Evolutionary conservation across 2,329 filamentous ascomycete genomes (phyloP).

Genomic region (Pleomassaria siparia): DNA sequence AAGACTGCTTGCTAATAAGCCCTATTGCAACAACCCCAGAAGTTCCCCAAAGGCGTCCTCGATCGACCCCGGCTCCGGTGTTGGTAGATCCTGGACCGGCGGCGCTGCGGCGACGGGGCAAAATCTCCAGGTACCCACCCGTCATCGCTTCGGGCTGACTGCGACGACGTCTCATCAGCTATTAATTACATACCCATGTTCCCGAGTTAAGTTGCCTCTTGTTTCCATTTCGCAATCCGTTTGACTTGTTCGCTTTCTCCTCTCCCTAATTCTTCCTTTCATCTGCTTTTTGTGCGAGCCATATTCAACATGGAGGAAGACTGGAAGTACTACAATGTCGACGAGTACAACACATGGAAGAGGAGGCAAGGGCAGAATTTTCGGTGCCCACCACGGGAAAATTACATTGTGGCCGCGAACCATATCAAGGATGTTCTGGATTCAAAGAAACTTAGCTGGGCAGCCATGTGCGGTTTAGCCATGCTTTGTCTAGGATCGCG

Average conservation of each 20-base stretch:
- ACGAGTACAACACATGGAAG: conserved; percentile 27
- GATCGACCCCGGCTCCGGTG: not conserved
- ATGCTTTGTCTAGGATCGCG: conserved; percentile 36
- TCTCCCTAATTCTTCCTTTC: not conserved
- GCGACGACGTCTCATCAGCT: not conserved
- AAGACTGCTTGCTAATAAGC: not conserved
- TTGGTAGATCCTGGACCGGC: not conserved
- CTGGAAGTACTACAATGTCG: conserved; percentile 25
- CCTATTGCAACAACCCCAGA: not conserved
- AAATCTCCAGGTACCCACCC: not conserved
- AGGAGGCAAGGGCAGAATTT: conserved; percentile 17
- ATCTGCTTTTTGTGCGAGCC: not conserved
- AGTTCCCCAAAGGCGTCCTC: not conserved
- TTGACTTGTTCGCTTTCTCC: not conserved
- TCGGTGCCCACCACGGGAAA: conserved; percentile 24
- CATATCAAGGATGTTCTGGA: conserved; percentile 32
- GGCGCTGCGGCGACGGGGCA: not conserved
- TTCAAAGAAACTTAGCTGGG: conserved; percentile 35
- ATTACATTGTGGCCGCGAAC: conserved; percentile 31
- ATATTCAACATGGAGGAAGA: conserved; percentile 19
- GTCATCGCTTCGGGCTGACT: not conserved
- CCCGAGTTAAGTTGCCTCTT: too few species aligned
- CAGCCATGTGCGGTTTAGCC: conserved; percentile 31
- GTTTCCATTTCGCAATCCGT: too few species aligned
- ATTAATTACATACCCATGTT: too few species aligned